These are phyloP conservation scores for Fomitopsis serialis DNA, from an alignment of 768 basidiomycete species.

Conservation along the genomic window DNA sequence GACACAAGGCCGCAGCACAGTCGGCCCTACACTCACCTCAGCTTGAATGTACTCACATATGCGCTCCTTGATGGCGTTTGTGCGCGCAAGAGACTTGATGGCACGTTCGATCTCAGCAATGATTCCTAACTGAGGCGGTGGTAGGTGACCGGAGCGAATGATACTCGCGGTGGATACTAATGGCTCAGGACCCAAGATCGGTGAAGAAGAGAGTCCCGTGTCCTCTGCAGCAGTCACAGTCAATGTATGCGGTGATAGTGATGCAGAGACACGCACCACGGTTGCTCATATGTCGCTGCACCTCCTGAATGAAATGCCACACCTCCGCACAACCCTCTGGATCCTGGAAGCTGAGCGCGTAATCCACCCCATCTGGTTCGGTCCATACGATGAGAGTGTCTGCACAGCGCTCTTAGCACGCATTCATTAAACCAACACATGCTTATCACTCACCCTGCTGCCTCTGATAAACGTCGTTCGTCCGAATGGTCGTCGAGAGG, in stretches of 20 bases:
- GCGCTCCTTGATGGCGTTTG: conserved; percentile 70
- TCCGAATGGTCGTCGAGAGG: conserved; percentile 74
- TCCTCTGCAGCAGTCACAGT: conserved; percentile 36
- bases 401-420: conserved; percentile 24
- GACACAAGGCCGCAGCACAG: background rate
- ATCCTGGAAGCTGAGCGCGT: conserved; percentile 96
- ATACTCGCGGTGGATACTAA: conserved; percentile 58
- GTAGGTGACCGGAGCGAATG: conserved; percentile 68
- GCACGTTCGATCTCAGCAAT: conserved; percentile 76
- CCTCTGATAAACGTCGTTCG: conserved; percentile 80
- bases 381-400: conserved; percentile 99
- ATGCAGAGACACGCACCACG: conserved; percentile 40
- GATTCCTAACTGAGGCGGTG: conserved; percentile 69
- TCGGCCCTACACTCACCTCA: conserved; percentile 49
- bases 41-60: conserved; percentile 86
- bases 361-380: conserved; percentile 90
- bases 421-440: conserved; percentile 9
- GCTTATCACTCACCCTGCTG: conserved; percentile 63
- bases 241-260: background rate
- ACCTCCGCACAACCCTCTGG: conserved; percentile 93
- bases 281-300: conserved; percentile 76
- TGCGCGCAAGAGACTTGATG: conserved; percentile 70
- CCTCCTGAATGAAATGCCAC: conserved; percentile 94
- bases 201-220: conserved; percentile 50
- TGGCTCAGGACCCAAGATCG: conserved; percentile 49